These are phyloP conservation scores for Calocybe gangraenosa DNA, from an alignment of 768 basidiomycete species.

Conservation along the genomic window DNA sequence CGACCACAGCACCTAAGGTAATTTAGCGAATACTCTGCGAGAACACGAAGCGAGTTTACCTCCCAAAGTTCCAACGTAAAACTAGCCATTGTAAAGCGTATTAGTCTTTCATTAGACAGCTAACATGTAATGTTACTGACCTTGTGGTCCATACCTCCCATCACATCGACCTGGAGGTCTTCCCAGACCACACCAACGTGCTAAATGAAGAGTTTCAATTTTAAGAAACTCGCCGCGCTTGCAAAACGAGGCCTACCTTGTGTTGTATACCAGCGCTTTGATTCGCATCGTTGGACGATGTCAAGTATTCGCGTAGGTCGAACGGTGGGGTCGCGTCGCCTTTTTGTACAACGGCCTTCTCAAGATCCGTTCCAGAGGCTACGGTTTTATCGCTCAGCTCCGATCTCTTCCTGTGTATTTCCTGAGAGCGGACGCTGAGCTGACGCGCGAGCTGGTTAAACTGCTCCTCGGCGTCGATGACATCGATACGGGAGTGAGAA, in stretches of 20 bases:
- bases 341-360: constrained; percentile 26
- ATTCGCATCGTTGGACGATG: constrained; percentile 62
- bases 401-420: constrained; percentile 17
- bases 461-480: constrained; percentile 45
- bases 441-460: constrained; percentile 54
- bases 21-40: background rate
- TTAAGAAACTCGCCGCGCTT: background rate
- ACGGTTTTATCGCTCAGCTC: constrained; percentile 22
- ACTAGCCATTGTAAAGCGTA: constrained; percentile 25
- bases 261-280: constrained; percentile 64
- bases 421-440: constrained; percentile 26
- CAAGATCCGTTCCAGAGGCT: constrained; percentile 40
- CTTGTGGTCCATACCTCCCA: constrained; percentile 54
- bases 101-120: background rate
- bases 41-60: constrained; percentile 31
- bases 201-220: constrained; percentile 19
- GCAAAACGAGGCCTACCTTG: constrained; percentile 34
- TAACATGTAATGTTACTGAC: constrained; percentile 25
- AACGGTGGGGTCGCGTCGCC: constrained; percentile 36
- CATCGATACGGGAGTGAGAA: constrained; percentile 36
- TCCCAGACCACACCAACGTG: constrained; percentile 77
- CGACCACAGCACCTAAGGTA: constrained; percentile 42
- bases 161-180: constrained; percentile 56
- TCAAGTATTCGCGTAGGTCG: constrained; percentile 65
- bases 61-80: constrained; percentile 57